Conservation (phyloP, 2,329 filamentous ascomycete species). For the Arthrobotrys entomopaga region DNA sequence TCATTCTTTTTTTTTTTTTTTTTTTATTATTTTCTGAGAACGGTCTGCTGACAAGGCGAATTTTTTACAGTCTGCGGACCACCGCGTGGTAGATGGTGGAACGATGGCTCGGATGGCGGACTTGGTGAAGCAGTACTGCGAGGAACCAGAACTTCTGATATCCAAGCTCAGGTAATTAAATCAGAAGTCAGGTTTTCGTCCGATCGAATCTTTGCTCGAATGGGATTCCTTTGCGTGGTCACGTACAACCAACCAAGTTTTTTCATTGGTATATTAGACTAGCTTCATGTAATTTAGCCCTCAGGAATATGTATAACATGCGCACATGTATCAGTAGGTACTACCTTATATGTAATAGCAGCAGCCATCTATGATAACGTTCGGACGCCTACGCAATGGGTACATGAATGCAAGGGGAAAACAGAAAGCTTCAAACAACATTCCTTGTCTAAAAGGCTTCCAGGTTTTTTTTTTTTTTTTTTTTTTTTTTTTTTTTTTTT, state of each 20-base stretch:
- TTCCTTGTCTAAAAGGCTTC: background rate
- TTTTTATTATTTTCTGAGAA: background rate
- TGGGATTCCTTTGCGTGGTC: background rate
- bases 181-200: background rate
- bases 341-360: slow-evolving; percentile 13
- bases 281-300: slow-evolving; percentile 36
- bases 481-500: no score
- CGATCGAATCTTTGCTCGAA: background rate
- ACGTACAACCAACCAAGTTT: no score
- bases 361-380: slow-evolving; percentile 11
- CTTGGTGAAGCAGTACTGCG: slow-evolving; percentile 78
- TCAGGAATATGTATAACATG: slow-evolving; percentile 40
- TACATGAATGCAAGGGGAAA: slow-evolving; percentile 36
- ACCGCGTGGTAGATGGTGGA: slow-evolving; percentile 91
- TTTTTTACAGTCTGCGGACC: slow-evolving; percentile 63
- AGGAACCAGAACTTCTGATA: slow-evolving; percentile 87
- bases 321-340: slow-evolving; percentile 31
- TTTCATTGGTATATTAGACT: background rate
- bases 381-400: slow-evolving; percentile 10
- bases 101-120: slow-evolving; percentile 92
- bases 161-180: slow-evolving; percentile 76
- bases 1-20: background rate
- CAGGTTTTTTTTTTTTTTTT: no score
- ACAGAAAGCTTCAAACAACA: background rate
- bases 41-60: slow-evolving; percentile 21